phyloP scores from a whole-genome alignment of 768 basidiomycete genomes.

The Tremella fuciformis region DNA sequence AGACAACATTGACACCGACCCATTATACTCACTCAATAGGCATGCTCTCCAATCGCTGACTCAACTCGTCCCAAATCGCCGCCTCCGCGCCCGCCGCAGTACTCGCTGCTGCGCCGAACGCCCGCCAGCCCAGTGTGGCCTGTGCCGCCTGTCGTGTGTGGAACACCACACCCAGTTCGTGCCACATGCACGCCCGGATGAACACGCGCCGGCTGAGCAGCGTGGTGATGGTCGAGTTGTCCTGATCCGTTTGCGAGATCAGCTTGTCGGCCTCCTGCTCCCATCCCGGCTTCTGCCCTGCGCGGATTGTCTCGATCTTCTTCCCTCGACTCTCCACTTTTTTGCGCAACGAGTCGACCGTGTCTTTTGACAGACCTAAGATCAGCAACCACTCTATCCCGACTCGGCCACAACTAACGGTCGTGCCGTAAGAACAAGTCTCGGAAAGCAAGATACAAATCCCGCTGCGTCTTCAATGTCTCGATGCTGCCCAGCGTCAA shows the following conservation, averaged over 20 bases:
- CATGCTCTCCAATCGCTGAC: conserved; percentile 72
- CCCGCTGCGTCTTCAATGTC: conserved; percentile 65
- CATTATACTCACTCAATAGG: conserved; percentile 71
- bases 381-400: neutral
- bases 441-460: conserved; percentile 79
- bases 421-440: conserved; percentile 85
- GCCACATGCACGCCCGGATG: conserved; percentile 89
- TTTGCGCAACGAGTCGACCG: conserved; percentile 81
- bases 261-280: conserved; percentile 78
- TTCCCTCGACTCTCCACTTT: conserved; percentile 71
- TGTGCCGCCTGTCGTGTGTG: conserved; percentile 86
- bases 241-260: conserved; percentile 69
- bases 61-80: conserved; percentile 71
- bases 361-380: conserved; percentile 69
- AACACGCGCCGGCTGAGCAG: conserved; percentile 77
- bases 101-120: conserved; percentile 63
- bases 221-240: conserved; percentile 73
- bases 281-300: conserved; percentile 75
- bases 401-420: conserved; percentile 53
- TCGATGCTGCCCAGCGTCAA: conserved; percentile 37
- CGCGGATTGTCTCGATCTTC: conserved; percentile 72
- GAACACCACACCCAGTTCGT: conserved; percentile 85
- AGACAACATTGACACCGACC: too few species aligned
- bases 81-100: conserved; percentile 54
- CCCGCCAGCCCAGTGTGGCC: conserved; percentile 68